Percentiles rank a stretch among this genome's conserved stretches.
These are phyloP conservation scores for Epicoccum sorghinum DNA, from an alignment of 2,329 filamentous ascomycete species.

Conservation along the genomic window DNA sequence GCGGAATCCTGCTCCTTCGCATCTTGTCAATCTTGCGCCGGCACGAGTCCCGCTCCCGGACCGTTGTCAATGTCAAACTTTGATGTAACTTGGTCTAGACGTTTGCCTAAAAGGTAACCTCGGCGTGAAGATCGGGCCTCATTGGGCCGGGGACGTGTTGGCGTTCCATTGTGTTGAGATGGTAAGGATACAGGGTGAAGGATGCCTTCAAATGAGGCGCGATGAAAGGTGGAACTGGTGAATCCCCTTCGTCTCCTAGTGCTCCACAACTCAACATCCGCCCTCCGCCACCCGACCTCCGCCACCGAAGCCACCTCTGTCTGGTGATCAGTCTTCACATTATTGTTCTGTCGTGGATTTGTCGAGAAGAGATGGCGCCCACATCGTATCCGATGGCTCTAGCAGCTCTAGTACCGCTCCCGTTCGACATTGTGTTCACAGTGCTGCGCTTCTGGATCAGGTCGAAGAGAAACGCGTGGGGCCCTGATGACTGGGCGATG, in stretches of 20 bases:
- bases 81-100: slow-evolving; percentile 6
- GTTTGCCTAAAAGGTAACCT: neutral
- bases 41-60: neutral
- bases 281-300: neutral
- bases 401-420: slow-evolving; percentile 13
- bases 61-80: slow-evolving; percentile 14
- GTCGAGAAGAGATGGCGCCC: slow-evolving; percentile 10
- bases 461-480: slow-evolving; percentile 20
- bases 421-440: slow-evolving; percentile 17
- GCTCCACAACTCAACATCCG: neutral
- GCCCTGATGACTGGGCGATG: slow-evolving; percentile 22
- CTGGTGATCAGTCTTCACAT: neutral
- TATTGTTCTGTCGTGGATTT: neutral
- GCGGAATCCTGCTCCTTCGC: neutral
- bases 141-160: slow-evolving; percentile 8
- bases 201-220: slow-evolving; percentile 5
- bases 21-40: neutral
- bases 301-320: neutral
- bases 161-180: slow-evolving; percentile 3
- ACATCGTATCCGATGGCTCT: slow-evolving; percentile 22
- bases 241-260: neutral
- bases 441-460: slow-evolving; percentile 18
- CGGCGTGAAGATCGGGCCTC: slow-evolving; percentile 1
- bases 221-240: neutral
- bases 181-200: slow-evolving; percentile 14